Conservation (phyloP, 176 grass and related monocot genomes). For the Musa acuminata region DNA sequence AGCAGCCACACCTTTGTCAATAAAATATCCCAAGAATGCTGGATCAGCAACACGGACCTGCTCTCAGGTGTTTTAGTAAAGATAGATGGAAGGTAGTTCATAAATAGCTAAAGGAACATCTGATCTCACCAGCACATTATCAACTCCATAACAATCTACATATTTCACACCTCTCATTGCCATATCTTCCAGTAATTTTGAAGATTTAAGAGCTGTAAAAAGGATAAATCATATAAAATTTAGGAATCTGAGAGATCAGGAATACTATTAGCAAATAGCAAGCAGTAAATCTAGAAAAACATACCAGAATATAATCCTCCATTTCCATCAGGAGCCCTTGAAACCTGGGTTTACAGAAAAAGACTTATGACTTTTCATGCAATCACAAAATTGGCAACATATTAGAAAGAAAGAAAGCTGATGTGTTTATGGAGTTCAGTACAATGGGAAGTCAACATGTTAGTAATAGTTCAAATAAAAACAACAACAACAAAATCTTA, state of each 20-base stretch:
- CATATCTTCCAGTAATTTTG: constrained; percentile 90
- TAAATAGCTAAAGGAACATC: background rate
- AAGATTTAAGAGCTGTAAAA: constrained; percentile 62
- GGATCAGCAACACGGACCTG: constrained; percentile 98
- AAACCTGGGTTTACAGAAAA: constrained; percentile 52
- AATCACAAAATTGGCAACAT: no score
- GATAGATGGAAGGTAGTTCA: no score
- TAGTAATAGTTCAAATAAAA: no score
- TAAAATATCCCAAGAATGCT: constrained; percentile 94
- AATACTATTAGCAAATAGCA: no score
- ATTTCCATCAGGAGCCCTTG: constrained; percentile 98
- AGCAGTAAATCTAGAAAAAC: background rate
- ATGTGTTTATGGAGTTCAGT: no score
- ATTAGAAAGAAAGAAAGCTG: no score
- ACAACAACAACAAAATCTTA: no score
- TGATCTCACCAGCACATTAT: constrained; percentile 66
- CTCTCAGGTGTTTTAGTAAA: constrained; percentile 26
- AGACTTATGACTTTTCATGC: background rate
- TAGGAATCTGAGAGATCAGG: no score
- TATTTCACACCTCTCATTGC: constrained; percentile 68
- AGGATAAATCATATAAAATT: no score
- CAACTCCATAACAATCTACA: constrained; percentile 94
- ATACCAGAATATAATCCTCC: constrained; percentile 94
- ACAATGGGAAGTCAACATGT: no score
- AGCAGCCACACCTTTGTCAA: constrained; percentile 78